Evolutionary conservation across 139 green algal species (phyloP).

Genomic region (Micractinium sp.): DNA sequence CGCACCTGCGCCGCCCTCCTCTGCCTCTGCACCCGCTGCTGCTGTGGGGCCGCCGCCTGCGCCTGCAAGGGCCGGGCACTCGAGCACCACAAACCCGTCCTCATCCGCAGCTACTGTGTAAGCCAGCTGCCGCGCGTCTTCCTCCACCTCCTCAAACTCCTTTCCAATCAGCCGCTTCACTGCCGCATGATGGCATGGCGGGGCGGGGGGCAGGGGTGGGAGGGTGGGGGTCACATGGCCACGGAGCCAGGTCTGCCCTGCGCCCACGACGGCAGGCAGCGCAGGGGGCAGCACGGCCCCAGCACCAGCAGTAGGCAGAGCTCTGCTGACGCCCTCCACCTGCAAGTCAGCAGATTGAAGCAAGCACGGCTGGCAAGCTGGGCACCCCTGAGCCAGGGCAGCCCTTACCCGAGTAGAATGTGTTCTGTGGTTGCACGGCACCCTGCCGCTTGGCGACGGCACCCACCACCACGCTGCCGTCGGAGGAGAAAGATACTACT

Average conservation of each 20-base stretch:
- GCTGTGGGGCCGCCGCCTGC: neutral
- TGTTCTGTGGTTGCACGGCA: slow-evolving; percentile 59
- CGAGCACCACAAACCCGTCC: slow-evolving; percentile 29
- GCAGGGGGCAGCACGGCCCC: no score
- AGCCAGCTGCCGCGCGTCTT: slow-evolving; percentile 57
- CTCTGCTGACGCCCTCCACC: no score
- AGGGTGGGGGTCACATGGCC: no score
- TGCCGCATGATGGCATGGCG: neutral
- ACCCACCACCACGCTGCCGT: slow-evolving; percentile 70
- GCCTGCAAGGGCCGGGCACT: slow-evolving; percentile 13
- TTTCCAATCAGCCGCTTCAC: slow-evolving; percentile 89
- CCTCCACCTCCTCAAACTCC: slow-evolving; percentile 52
- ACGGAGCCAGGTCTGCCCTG: no score
- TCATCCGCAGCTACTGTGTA: slow-evolving; percentile 46
- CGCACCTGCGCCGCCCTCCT: neutral
- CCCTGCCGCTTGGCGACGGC: slow-evolving; percentile 51
- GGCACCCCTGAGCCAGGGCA: neutral
- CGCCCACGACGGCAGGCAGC: no score
- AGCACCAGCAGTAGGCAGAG: neutral
- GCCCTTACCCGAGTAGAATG: slow-evolving; percentile 73
- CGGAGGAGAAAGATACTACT: slow-evolving; percentile 64
- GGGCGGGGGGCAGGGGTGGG: no score
- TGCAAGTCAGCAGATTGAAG: no score
- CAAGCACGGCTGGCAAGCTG: neutral
- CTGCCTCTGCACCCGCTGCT: neutral